phyloP scores from a whole-genome alignment of 805 yeast genomes.

The Ogataea angusta region DNA sequence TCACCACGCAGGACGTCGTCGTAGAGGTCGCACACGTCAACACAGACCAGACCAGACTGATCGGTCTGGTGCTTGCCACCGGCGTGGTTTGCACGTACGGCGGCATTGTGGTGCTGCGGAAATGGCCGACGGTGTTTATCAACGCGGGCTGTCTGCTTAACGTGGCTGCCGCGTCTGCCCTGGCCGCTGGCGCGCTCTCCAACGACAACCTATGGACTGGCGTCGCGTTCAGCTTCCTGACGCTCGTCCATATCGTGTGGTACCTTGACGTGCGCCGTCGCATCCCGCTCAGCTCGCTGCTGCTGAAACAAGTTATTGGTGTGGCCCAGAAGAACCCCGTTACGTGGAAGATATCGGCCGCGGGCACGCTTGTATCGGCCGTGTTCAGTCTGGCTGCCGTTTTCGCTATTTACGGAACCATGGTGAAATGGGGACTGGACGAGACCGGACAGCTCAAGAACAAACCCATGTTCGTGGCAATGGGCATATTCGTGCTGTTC shows the following conservation, averaged over 20 bases:
- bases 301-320: conserved; percentile 47
- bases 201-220: conserved; percentile 72
- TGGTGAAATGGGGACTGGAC: conserved; percentile 17
- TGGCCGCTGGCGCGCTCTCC: conserved; percentile 66
- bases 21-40: not conserved
- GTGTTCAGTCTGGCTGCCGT: conserved; percentile 4
- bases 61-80: not conserved
- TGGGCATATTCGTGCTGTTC: conserved; percentile 61
- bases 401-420: conserved; percentile 1
- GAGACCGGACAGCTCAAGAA: conserved; percentile 18
- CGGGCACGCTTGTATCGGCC: conserved; percentile 7
- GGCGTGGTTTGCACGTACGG: not conserved
- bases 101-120: not conserved
- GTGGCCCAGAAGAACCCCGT: conserved; percentile 69
- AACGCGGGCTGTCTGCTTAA: conserved; percentile 1
- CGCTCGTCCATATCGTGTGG: conserved; percentile 13
- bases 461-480: conserved; percentile 12
- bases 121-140: conserved; percentile 7
- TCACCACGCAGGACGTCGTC: not conserved
- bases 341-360: conserved; percentile 36
- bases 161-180: conserved; percentile 55
- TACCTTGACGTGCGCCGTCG: conserved; percentile 17
- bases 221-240: conserved; percentile 41
- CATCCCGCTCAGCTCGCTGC: conserved; percentile 24
- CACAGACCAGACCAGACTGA: not conserved